Conservation (phyloP, 176 grass and related monocot genomes). For the Echinochloa phyllopogon region DNA sequence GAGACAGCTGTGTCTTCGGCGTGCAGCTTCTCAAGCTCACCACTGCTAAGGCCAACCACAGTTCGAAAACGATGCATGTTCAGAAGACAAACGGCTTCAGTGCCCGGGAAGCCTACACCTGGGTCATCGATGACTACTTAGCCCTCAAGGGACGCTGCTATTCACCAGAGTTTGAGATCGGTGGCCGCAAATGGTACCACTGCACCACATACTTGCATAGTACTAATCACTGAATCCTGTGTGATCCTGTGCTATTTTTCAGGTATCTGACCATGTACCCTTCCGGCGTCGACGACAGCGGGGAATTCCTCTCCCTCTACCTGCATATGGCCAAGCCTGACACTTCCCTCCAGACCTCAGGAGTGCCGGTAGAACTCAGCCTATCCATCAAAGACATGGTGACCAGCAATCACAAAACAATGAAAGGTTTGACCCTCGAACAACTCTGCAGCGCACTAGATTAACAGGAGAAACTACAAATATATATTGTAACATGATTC, state of each 20-base stretch:
- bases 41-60: neutral
- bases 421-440: neutral
- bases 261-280: slow-evolving; percentile 28
- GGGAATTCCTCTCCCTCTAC: slow-evolving; percentile 16
- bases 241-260: neutral
- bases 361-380: neutral
- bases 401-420: neutral
- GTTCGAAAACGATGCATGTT: neutral
- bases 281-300: neutral
- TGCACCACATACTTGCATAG: neutral
- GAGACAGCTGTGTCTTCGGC: slow-evolving; percentile 23
- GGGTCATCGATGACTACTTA: slow-evolving; percentile 17
- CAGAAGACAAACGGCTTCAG: slow-evolving; percentile 3
- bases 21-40: slow-evolving; percentile 29
- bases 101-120: neutral
- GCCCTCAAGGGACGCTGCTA: neutral
- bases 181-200: slow-evolving; percentile 14
- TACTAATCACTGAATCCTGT: neutral
- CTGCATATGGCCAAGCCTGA: neutral
- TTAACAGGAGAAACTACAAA: neutral
- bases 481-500: neutral
- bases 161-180: neutral
- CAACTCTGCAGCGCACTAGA: neutral
- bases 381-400: slow-evolving; percentile 13
- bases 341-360: neutral